Conservation (phyloP, 1,139 yeast genomes). For the Magnusiomyces tetraspermus region DNA sequence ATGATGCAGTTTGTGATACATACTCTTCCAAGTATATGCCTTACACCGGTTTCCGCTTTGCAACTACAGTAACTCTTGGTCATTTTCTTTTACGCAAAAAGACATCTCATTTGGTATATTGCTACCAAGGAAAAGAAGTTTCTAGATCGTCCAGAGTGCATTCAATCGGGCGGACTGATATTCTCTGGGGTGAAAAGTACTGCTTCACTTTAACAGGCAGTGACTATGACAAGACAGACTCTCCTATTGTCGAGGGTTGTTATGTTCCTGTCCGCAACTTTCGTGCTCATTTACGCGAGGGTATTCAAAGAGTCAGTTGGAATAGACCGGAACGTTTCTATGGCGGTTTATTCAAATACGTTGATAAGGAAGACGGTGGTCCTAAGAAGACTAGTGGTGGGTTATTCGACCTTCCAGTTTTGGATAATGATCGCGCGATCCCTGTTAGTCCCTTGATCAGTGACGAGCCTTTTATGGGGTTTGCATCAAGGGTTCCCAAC, state of each 20-base stretch:
- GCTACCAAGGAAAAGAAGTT: slow-evolving; percentile 1
- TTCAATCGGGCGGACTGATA: background rate
- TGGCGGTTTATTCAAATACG: slow-evolving; percentile 2
- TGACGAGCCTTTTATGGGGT: slow-evolving; percentile 23
- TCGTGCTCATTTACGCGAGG: background rate
- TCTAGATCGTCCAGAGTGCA: background rate
- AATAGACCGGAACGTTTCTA: background rate
- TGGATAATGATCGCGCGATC: slow-evolving; percentile 12
- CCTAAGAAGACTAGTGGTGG: slow-evolving; percentile 11
- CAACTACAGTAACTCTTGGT: background rate
- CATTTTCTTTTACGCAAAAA: background rate
- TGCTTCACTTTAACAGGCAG: background rate
- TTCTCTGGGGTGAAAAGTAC: slow-evolving; percentile 4
- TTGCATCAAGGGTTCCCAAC: background rate
- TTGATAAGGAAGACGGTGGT: background rate
- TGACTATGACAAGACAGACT: background rate
- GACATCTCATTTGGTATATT: slow-evolving; percentile 1
- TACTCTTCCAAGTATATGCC: slow-evolving; percentile 1
- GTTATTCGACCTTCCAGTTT: background rate
- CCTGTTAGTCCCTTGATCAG: slow-evolving; percentile 23
- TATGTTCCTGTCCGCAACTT: slow-evolving; percentile 1
- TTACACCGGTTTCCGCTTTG: slow-evolving; percentile 1
- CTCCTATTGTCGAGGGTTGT: background rate
- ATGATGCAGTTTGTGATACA: background rate
- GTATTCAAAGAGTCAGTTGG: background rate